A percentile compares a stretch with the other conserved stretches of the same genome.
These are phyloP conservation scores for Colletotrichum melonis DNA, from an alignment of 2,329 filamentous ascomycete genomes.

Conservation along the genomic window DNA sequence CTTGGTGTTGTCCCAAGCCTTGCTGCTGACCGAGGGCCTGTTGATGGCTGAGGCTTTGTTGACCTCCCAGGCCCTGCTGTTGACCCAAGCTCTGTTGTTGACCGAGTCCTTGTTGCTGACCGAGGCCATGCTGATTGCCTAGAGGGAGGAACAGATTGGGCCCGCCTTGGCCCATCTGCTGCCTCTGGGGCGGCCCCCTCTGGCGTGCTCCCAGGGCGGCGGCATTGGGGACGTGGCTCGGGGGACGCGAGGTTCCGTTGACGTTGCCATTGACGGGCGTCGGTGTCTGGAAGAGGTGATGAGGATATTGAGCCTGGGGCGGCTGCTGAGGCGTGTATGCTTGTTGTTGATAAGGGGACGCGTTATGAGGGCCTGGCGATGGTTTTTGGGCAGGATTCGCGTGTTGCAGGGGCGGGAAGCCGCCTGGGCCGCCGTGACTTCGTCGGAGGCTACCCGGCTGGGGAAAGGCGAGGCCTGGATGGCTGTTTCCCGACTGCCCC, in stretches of 20 bases:
- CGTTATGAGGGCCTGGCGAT: conserved; percentile 64
- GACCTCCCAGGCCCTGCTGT: conserved; percentile 30
- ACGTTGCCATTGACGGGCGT: conserved; percentile 60
- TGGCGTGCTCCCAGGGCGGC: conserved; percentile 55
- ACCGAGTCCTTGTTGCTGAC: conserved; percentile 34
- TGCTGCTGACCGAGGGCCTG: conserved; percentile 30
- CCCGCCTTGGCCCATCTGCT: conserved; percentile 55
- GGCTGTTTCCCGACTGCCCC: conserved; percentile 62
- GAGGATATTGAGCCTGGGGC: conserved; percentile 58
- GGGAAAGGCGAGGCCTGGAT: conserved; percentile 64
- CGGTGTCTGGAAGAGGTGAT: conserved; percentile 63
- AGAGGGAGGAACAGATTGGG: conserved; percentile 51
- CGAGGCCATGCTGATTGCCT: conserved; percentile 25
- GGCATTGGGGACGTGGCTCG: conserved; percentile 59
- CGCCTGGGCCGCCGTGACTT: conserved; percentile 43
- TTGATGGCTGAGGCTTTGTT: conserved; percentile 32
- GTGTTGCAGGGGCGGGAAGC: conserved; percentile 57
- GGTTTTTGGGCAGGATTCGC: conserved; percentile 65
- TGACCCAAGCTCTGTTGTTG: conserved; percentile 33
- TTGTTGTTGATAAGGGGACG: conserved; percentile 66
- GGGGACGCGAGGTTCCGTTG: conserved; percentile 58
- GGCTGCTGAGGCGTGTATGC: conserved; percentile 65
- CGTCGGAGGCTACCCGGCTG: conserved; percentile 62
- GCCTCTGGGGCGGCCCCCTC: conserved; percentile 56
- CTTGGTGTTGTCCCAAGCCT: conserved; percentile 24